Conservation (phyloP, 2,329 filamentous ascomycete species). For the Raffaelea ambrosiae region DNA sequence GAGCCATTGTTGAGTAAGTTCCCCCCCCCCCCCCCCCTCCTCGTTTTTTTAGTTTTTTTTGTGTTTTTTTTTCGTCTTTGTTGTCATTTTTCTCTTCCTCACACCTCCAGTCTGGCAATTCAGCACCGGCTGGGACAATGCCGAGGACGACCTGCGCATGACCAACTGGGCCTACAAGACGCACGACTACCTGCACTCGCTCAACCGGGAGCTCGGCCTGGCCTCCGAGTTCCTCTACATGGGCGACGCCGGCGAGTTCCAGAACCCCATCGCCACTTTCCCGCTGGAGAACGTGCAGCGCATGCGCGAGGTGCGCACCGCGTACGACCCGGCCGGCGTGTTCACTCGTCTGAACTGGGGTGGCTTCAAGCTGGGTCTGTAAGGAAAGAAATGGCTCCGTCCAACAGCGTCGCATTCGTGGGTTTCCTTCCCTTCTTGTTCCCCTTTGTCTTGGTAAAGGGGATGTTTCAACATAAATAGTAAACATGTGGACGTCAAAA, state of each 20-base stretch:
- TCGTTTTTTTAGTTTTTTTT: too few species aligned
- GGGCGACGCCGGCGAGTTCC: slow-evolving; percentile 27
- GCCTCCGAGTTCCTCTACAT: slow-evolving; percentile 27
- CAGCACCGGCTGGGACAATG: slow-evolving; percentile 20
- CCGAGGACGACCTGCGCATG: slow-evolving; percentile 25
- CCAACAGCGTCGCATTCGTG: too few species aligned
- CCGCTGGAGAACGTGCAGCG: slow-evolving; percentile 21
- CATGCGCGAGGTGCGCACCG: background rate
- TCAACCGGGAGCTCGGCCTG: slow-evolving; percentile 21
- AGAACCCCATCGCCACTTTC: slow-evolving; percentile 25
- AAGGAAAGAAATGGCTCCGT: too few species aligned
- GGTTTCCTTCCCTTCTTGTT: too few species aligned
- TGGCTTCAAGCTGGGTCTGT: slow-evolving; percentile 20
- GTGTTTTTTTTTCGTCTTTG: too few species aligned
- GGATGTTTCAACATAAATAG: too few species aligned
- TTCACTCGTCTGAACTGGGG: slow-evolving; percentile 26
- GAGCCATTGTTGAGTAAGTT: too few species aligned
- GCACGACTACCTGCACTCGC: slow-evolving; percentile 19
- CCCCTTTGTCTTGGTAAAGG: too few species aligned
- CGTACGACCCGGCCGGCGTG: background rate
- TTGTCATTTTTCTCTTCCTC: too few species aligned
- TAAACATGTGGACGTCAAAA: too few species aligned
- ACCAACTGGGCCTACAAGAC: slow-evolving; percentile 22
- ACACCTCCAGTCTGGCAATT: slow-evolving; percentile 4
- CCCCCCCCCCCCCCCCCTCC: too few species aligned